Percentiles rank a stretch among this genome's conserved stretches.
These are phyloP conservation scores for Primulina tabacum DNA, from an alignment of 257 asterid species.

Conservation along the genomic window DNA sequence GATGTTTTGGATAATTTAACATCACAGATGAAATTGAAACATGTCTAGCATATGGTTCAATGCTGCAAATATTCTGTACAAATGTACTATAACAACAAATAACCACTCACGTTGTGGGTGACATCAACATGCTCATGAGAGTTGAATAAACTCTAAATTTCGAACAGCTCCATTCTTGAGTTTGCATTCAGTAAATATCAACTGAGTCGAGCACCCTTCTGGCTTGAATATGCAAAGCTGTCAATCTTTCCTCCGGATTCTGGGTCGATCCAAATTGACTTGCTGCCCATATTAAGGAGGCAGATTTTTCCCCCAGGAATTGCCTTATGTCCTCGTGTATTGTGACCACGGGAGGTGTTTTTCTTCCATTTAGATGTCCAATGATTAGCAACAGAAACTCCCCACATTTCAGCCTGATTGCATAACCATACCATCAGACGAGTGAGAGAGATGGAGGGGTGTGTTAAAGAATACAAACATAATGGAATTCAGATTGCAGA, in stretches of 20 bases:
- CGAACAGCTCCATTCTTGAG: slow-evolving; percentile 13
- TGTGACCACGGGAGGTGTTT: slow-evolving; percentile 76
- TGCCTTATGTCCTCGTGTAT: slow-evolving; percentile 77
- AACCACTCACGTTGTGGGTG: slow-evolving; percentile 17
- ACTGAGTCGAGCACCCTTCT: slow-evolving; percentile 80
- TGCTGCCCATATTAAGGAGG: slow-evolving; percentile 96
- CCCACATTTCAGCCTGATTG: slow-evolving; percentile 83
- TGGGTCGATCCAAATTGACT: slow-evolving; percentile 84
- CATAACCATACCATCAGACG: slow-evolving; percentile 8
- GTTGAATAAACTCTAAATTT: slow-evolving; percentile 7
- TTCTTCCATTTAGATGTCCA: slow-evolving; percentile 85
- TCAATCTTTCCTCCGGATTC: slow-evolving; percentile 72
- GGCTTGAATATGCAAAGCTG: slow-evolving; percentile 85
- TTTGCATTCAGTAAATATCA: slow-evolving; percentile 59
- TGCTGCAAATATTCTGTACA: slow-evolving; percentile 24
- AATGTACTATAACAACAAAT: slow-evolving; percentile 3
- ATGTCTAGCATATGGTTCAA: slow-evolving; percentile 20
- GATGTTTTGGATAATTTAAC: slow-evolving; percentile 56
- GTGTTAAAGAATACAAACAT: background rate
- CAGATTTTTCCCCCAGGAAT: slow-evolving; percentile 81
- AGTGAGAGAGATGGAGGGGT: background rate
- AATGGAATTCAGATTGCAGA: slow-evolving; percentile 12
- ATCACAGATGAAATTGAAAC: slow-evolving; percentile 44
- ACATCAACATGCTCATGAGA: slow-evolving; percentile 2
- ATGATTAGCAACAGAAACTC: slow-evolving; percentile 85